Base-by-base conservation (phyloP, 2,329 filamentous ascomycete species). In the Pseudogymnoascus sp. region DNA sequence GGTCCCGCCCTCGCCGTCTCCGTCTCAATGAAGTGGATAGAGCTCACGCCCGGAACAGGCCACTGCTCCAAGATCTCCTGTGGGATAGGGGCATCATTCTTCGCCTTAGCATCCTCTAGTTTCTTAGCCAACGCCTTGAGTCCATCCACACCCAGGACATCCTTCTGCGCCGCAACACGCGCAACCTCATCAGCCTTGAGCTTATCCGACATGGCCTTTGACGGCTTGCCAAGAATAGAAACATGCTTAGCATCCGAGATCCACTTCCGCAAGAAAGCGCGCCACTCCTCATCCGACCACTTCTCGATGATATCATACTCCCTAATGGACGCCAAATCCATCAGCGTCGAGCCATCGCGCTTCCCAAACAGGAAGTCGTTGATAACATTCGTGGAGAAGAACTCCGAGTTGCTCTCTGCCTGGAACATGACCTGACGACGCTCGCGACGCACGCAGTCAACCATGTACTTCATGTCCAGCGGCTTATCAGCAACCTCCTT, bases 21-120 rank as follows among this genome's bases (percentile, higher is more conserved):
- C 0, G 91, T 94, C 65, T 91, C 83, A 67, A 97, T 95, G 74
- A 99, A 97, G 71, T 96, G 91, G 58, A 99, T 97, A 0, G 91
- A 96, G 7, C 95, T 89, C 0, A 90, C 90, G 32, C 86, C 82
- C 0, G 94, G 94, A 9, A 97, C 89, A 41, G 83, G 78, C 78
- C 95, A 96, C 60, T 84, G 79, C 63, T 91, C 87, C 12, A 99
- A 80, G n/a, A 97, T 76, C 2, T 89, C 84, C 22, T 84, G 79
- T 0, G 94, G 94, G 62, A 99, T 95, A 6, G 90, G 85, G 67
- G 86, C 83, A 66, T 97, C 90, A 69, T 97, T 99, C 73, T 92
- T 89, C 16, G 85, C 83, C 74, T 96, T 95, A 6, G 94, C 93
- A 39, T 84, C 79, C 61, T 95, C 89, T 4, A 99, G 81, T 69